Percentiles rank a stretch among this genome's conserved stretches.
These are phyloP conservation scores for Hordeum pubiflorum DNA, from an alignment of 202 grass and related monocot species.

Conservation along the genomic window DNA sequence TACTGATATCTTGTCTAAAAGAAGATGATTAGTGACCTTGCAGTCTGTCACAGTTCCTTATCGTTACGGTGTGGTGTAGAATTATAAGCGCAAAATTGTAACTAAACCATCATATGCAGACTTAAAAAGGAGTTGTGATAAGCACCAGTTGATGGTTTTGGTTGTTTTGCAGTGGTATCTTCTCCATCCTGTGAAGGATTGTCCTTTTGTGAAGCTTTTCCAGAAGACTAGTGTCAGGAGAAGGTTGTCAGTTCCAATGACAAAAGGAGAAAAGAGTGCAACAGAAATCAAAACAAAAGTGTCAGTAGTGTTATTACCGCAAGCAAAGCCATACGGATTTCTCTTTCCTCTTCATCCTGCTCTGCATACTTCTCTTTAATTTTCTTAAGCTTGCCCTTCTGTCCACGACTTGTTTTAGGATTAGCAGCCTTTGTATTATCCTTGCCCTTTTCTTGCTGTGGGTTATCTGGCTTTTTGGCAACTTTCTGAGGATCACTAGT, in stretches of 20 bases:
- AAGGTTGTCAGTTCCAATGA: slow-evolving; percentile 8
- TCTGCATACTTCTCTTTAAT: slow-evolving; percentile 97
- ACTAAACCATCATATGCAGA: not conserved
- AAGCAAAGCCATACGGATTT: slow-evolving; percentile 93
- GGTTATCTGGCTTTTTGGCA: slow-evolving; percentile 31
- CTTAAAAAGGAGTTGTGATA: slow-evolving; percentile 14
- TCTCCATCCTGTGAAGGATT: slow-evolving; percentile 48
- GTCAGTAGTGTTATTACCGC: slow-evolving; percentile 39
- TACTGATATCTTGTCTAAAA: not conserved
- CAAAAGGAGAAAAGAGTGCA: slow-evolving; percentile 10
- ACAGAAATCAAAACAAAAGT: not conserved
- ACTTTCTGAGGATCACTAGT: slow-evolving; percentile 32
- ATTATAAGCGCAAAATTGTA: not conserved
- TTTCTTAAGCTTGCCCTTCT: slow-evolving; percentile 94
- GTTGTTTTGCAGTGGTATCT: slow-evolving; percentile 26
- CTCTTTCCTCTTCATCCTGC: slow-evolving; percentile 96
- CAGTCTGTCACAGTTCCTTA: not conserved
- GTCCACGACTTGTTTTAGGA: slow-evolving; percentile 71
- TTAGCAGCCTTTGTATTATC: slow-evolving; percentile 41
- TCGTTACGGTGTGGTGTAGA: not conserved
- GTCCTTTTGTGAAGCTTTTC: slow-evolving; percentile 69
- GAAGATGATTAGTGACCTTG: not conserved
- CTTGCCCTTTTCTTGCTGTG: slow-evolving; percentile 42
- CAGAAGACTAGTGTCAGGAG: slow-evolving; percentile 49
- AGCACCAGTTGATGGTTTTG: slow-evolving; percentile 54